Evolutionary conservation across 371 early-diverging fungal genomes (phyloP).

Genomic region (Paraphysoderma sedebokerense): DNA sequence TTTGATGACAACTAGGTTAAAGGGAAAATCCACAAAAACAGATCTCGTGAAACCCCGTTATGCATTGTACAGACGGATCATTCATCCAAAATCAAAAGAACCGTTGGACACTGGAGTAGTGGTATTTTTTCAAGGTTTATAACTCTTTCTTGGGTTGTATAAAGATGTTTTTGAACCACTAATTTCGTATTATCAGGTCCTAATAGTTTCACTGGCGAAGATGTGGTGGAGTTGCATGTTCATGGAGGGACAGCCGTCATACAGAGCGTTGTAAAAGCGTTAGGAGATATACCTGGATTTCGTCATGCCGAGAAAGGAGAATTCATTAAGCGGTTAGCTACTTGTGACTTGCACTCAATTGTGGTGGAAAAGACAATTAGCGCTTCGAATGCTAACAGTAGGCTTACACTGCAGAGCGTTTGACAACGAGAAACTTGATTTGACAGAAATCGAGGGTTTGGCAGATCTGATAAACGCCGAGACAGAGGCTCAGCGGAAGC

Average conservation of each 20-base stretch:
- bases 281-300: conserved; percentile 15
- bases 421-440: conserved; percentile 56
- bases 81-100: conserved; percentile 25
- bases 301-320: conserved; percentile 63
- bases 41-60: conserved; percentile 19
- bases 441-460: conserved; percentile 60
- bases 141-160: not conserved
- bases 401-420: conserved; percentile 32
- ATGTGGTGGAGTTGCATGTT: conserved; percentile 56
- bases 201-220: conserved; percentile 61
- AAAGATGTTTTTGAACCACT: not conserved
- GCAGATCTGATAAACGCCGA: conserved; percentile 67
- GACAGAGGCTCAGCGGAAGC: conserved; percentile 50
- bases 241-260: conserved; percentile 65
- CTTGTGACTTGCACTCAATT: not conserved
- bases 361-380: not conserved
- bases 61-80: conserved; percentile 27
- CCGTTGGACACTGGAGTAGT: conserved; percentile 41
- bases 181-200: conserved; percentile 22
- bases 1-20: conserved; percentile 2
- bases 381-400: not conserved
- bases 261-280: conserved; percentile 31
- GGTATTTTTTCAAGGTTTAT: conserved; percentile 40
- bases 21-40: not conserved
- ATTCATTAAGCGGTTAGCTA: conserved; percentile 37